Evolutionary conservation across 495 filamentous ascomycete species (phyloP), one percentile per base, ranked within the genome.

Genomic region (Hypoxylon fuscum): DNA sequence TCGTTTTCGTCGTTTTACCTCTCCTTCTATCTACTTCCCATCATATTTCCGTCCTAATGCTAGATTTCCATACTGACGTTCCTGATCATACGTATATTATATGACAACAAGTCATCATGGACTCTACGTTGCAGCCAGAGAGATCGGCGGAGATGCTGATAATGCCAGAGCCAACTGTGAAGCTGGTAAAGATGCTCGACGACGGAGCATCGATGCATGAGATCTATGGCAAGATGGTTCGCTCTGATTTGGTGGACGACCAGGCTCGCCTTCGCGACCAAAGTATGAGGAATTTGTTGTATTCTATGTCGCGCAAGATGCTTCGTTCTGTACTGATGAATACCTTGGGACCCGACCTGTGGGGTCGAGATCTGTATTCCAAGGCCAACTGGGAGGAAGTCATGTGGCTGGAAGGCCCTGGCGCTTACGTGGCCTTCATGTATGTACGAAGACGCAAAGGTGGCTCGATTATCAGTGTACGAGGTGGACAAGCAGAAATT

Each of bases 271-370:
- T 59, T 25, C 9, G 11, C 12, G 27, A 11, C 0, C 3, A 22
- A 1, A 2, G 3, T 3, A 21, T 51, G 45, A 31, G 2, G 5
- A 0, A 32, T 0, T 18, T 46, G 9, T 20, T 59, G 3, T 25
- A 44, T 20, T 27, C 25, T 5, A 42, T 59, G 8, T 59, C 55
- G 4, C 44, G 22, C 8, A 21, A 41, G 4, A 11, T 59, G 18
- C 35, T 59, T 2, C 35, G 45, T 5, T 51, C 45, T 3, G 23
- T 59, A 1, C 7, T 59, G 2, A n/a, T 35, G 8, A 59, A 59
- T 45, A 51, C 55, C 0, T 17, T 59, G 22, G 55, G 46, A 3
- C 55, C 45, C 12, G 46, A 51, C 37, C 15, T 51, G 11, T 51
- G 32, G 1, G 18, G 29, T 9, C 32, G 17, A 25, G 35, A 51